A percentile compares a stretch with the other conserved stretches of the same genome.
phyloP scores from a whole-genome alignment of 2,329 filamentous ascomycete species.

The Lasiodiplodia theobromae region DNA sequence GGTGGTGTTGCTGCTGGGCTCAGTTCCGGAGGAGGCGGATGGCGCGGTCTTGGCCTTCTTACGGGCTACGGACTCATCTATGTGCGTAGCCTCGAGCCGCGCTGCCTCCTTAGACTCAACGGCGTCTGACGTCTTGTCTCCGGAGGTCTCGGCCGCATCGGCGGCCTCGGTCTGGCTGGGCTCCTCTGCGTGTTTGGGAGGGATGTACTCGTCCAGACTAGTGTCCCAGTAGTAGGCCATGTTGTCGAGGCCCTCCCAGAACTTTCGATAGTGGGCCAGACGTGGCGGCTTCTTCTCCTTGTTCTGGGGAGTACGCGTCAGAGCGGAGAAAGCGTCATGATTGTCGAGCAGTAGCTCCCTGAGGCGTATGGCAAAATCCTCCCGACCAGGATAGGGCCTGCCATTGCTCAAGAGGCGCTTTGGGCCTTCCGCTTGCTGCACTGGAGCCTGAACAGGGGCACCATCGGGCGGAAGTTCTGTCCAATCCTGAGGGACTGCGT shows the following conservation, averaged over 20 bases:
- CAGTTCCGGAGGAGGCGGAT: conserved; percentile 31
- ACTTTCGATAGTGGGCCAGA: conserved; percentile 64
- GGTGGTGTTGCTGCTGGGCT: background rate
- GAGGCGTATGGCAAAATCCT: conserved; percentile 57
- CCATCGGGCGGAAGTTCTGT: conserved; percentile 38
- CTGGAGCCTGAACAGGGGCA: conserved; percentile 33
- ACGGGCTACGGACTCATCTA: conserved; percentile 34
- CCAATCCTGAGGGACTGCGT: conserved; percentile 50
- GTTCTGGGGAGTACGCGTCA: conserved; percentile 57
- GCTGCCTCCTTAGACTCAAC: conserved; percentile 8
- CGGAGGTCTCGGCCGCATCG: conserved; percentile 4
- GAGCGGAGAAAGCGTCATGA: conserved; percentile 63
- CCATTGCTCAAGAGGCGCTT: conserved; percentile 55
- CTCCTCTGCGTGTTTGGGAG: conserved; percentile 33
- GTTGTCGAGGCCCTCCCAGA: conserved; percentile 65
- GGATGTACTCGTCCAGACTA: conserved; percentile 63
- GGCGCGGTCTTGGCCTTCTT: conserved; percentile 50
- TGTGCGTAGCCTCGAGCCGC: conserved; percentile 20
- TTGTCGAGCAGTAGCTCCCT: conserved; percentile 63
- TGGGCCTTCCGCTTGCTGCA: conserved; percentile 36
- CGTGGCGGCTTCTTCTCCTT: conserved; percentile 55
- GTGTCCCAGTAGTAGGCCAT: conserved; percentile 70
- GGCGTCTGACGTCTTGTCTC: background rate
- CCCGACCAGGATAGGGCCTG: conserved; percentile 54
- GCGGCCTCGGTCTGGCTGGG: conserved; percentile 35